Base-by-base conservation (phyloP, 1,284 basidiomycete species). In the Phlebopus sp. region DNA sequence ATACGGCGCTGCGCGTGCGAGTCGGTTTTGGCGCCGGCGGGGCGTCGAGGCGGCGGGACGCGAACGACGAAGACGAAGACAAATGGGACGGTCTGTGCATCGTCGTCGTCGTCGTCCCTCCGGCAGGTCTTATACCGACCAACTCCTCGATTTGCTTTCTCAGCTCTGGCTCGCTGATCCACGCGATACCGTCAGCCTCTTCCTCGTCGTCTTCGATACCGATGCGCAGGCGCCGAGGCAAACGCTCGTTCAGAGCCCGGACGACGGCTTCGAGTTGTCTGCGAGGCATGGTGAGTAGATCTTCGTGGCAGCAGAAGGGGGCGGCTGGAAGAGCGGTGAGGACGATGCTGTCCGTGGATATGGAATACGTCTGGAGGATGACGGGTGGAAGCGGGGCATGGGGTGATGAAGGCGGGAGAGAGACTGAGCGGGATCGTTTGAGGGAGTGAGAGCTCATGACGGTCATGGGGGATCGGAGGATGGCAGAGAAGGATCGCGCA, bases 291-390 rank as follows among this genome's bases (percentile, higher is more conserved):
- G 72, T 71, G 51, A 81, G 51, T 35, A 82, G 74, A 54, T 82
- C 81, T 47, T 79, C 78, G 58, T 82, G 79, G 60, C 79, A 82
- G 64, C 79, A 81, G 64, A 82, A 82, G 0, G 79, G 80, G 3
- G 73, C 58, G 21, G 63, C 62, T 45, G 69, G 63, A 5, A 83
- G 67, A 10, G 79, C 67, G 0, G 77, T 82, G 56, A 83, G 77
- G 40, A 82, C 68, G n/a, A 82, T 66, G 7, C 73, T 76, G 52
- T 79, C 78, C 10, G 73, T 69, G 29, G 66, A 65, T 8, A 56
- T 42, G 51, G 80, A 78, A 41, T 77, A 71, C 50, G 76, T 78
- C 59, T 81, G 79, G 4, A 82, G 60, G 8, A 77, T 71, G 35
- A 78, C 60, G 2, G 61, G 42, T 1, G 64, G 62, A 3, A 63